Percentiles rank a stretch among this genome's conserved stretches.
These are phyloP conservation scores for Aphanomyces euteiches DNA, from an alignment of 352 stramenopile genomes.

Conservation along the genomic window DNA sequence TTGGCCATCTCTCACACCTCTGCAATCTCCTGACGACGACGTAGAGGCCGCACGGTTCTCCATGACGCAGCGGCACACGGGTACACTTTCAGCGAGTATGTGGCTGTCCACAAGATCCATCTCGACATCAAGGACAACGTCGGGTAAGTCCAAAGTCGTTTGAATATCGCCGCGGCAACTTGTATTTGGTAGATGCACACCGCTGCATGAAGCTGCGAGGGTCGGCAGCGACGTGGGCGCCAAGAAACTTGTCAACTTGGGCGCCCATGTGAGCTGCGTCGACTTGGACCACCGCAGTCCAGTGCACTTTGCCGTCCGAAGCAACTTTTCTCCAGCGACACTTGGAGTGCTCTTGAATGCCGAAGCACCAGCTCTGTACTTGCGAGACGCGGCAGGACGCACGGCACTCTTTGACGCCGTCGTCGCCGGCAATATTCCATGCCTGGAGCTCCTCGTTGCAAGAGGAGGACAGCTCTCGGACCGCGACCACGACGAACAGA, in stretches of 20 bases:
- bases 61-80: slow-evolving; percentile 24
- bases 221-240: slow-evolving; percentile 22
- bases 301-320: slow-evolving; percentile 16
- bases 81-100: slow-evolving; percentile 28
- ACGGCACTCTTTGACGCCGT: slow-evolving; percentile 24
- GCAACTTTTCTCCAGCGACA: background rate
- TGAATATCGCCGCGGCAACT: background rate
- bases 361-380: slow-evolving; percentile 8
- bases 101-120: slow-evolving; percentile 12
- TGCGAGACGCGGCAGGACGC: slow-evolving; percentile 13
- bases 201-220: slow-evolving; percentile 23
- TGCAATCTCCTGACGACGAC: background rate
- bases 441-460: slow-evolving; percentile 1
- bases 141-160: background rate
- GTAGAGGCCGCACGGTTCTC: slow-evolving; percentile 22
- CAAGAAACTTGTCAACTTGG: slow-evolving; percentile 28
- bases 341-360: slow-evolving; percentile 18
- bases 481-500: slow-evolving; percentile 1
- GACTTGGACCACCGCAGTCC: slow-evolving; percentile 25
- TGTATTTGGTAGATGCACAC: slow-evolving; percentile 20
- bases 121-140: slow-evolving; percentile 29
- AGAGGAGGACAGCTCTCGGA: background rate
- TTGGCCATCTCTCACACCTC: background rate
- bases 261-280: slow-evolving; percentile 28
- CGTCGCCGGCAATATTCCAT: slow-evolving; percentile 15